These are phyloP conservation scores for Saccharomycopsis malanga DNA, from an alignment of 805 yeast genomes.

Conservation along the genomic window DNA sequence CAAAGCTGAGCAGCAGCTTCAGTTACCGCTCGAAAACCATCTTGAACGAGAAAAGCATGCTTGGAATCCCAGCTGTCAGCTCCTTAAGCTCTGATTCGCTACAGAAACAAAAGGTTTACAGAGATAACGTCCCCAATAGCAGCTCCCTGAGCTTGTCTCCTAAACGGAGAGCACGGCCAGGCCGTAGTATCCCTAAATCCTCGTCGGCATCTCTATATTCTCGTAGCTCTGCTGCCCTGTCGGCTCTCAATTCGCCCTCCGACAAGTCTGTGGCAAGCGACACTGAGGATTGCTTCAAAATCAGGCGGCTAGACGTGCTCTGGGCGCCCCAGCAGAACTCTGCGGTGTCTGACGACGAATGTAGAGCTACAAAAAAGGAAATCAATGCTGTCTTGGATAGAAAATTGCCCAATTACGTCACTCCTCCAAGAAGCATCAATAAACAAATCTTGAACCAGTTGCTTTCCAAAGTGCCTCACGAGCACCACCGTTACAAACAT, in stretches of 20 bases:
- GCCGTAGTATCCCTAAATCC: slow-evolving; percentile 1
- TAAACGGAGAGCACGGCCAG: neutral
- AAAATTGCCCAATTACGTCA: slow-evolving; percentile 10
- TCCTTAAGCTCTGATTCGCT: slow-evolving; percentile 12
- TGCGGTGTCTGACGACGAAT: neutral
- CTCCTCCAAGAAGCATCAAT: slow-evolving; percentile 16
- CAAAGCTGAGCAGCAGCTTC: neutral
- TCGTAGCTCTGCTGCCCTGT: neutral
- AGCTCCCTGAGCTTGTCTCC: no score
- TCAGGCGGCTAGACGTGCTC: slow-evolving; percentile 6
- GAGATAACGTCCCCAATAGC: slow-evolving; percentile 2
- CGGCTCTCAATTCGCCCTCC: slow-evolving; percentile 6
- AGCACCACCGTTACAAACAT: neutral
- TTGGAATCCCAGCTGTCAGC: slow-evolving; percentile 9
- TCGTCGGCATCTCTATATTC: slow-evolving; percentile 11
- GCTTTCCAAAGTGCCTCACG: neutral
- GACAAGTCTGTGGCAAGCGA: neutral
- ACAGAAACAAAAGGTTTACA: slow-evolving; percentile 7
- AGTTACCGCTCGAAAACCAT: neutral
- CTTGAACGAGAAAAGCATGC: neutral
- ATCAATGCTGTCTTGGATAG: neutral
- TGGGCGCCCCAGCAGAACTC: neutral
- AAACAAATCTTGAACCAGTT: slow-evolving; percentile 1
- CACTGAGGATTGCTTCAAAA: slow-evolving; percentile 2
- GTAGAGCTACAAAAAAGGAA: neutral